phyloP scores from a whole-genome alignment of 495 filamentous ascomycete genomes.

The Penicillium silybi region DNA sequence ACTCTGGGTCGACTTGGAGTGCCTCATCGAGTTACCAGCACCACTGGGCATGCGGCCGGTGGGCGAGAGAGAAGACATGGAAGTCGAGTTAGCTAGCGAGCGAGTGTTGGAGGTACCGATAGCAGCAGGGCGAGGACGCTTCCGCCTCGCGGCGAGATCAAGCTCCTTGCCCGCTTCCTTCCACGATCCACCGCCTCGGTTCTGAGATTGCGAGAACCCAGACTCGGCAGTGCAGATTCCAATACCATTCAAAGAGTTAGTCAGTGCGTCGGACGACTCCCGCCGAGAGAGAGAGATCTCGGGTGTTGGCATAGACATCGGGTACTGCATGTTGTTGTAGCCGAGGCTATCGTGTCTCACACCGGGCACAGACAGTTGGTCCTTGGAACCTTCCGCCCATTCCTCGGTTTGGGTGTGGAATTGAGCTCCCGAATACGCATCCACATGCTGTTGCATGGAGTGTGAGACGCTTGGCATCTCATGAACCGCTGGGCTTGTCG shows the following conservation, averaged over 20 bases:
- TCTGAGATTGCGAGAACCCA: conserved; percentile 23
- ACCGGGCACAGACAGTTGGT: conserved; percentile 18
- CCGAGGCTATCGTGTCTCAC: conserved; percentile 24
- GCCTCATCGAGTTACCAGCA: conserved; percentile 39
- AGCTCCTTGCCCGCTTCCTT: conserved; percentile 43
- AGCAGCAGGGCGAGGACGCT: conserved; percentile 51
- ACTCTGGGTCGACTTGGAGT: conserved; percentile 51
- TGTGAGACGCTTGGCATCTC: conserved; percentile 18
- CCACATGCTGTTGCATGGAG: conserved; percentile 12
- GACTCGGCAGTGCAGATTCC: conserved; percentile 33
- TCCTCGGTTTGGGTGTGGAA: conserved; percentile 22
- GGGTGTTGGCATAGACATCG: conserved; percentile 29
- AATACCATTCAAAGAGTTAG: conserved; percentile 36
- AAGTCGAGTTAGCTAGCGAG: conserved; percentile 36
- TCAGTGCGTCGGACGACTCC: conserved; percentile 41
- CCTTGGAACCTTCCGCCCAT: conserved; percentile 26
- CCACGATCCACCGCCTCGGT: conserved; percentile 29
- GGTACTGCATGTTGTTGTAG: conserved; percentile 34
- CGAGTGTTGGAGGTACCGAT: conserved; percentile 43
- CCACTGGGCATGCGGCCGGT: conserved; percentile 35
- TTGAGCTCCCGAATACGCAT: conserved; percentile 17
- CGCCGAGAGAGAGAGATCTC: conserved; percentile 33
- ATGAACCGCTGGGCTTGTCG: conserved; percentile 22
- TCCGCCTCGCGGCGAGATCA: conserved; percentile 52
- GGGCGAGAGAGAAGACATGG: conserved; percentile 41